These are phyloP conservation scores for Trichoderma koningiopsis DNA, from an alignment of 2,329 filamentous ascomycete species.

Conservation along the genomic window DNA sequence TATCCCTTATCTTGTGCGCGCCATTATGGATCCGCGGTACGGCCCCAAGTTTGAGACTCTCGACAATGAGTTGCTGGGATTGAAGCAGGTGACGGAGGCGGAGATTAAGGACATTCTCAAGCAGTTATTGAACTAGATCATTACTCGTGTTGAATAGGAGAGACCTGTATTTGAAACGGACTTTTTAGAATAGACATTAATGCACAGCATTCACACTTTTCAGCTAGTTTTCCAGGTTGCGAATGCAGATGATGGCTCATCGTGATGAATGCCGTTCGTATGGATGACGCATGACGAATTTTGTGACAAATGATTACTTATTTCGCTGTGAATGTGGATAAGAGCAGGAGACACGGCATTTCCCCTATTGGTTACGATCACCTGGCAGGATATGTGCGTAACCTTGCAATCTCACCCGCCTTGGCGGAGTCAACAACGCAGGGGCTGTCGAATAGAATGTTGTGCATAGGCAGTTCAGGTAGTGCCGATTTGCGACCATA, in stretches of 20 bases:
- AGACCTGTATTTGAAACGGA: not conserved
- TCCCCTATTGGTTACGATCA: not conserved
- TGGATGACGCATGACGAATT: not conserved
- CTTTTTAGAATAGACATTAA: not conserved
- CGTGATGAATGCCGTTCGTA: not conserved
- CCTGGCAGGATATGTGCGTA: not conserved
- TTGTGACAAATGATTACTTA: not conserved
- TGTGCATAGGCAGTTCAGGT: not conserved
- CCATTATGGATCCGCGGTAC: conserved; percentile 39
- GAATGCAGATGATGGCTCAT: not conserved
- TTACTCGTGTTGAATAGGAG: not conserved
- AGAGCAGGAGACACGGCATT: not conserved
- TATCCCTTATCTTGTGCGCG: conserved; percentile 37
- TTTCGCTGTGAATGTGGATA: not conserved
- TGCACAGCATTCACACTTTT: not conserved
- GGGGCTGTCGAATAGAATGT: not conserved
- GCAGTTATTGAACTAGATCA: conserved; percentile 23
- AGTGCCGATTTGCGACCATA: not conserved
- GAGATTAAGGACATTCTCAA: conserved; percentile 42
- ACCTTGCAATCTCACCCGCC: not conserved
- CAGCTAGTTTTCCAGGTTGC: not conserved
- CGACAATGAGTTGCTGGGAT: conserved; percentile 50
- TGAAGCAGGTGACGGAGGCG: conserved; percentile 45
- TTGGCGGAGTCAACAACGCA: not conserved
- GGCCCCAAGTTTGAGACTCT: conserved; percentile 40